Evolutionary conservation across 2,329 filamentous ascomycete species (phyloP).

Genomic region (Chrysoporthe deuterocubensis): DNA sequence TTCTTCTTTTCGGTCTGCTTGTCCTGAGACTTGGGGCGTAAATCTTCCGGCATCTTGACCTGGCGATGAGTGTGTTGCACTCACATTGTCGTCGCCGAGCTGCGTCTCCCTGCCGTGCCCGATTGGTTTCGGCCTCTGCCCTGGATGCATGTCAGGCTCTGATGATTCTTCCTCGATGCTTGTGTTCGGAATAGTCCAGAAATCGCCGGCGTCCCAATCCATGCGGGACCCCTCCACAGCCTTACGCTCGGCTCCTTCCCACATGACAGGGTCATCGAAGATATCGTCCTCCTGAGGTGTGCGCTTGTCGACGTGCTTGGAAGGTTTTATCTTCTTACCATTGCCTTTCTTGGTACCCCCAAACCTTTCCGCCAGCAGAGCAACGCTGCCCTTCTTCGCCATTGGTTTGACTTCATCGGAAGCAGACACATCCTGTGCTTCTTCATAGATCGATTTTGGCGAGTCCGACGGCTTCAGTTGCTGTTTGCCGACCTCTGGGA

Average conservation of each 20-base stretch:
- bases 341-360: slow-evolving; percentile 41
- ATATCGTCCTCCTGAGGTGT: slow-evolving; percentile 46
- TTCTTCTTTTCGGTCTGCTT: slow-evolving; percentile 30
- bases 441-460: slow-evolving; percentile 3
- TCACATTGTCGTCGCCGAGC: slow-evolving; percentile 30
- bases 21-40: slow-evolving; percentile 27
- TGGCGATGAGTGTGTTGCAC: slow-evolving; percentile 29
- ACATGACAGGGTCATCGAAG: slow-evolving; percentile 49
- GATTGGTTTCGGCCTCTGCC: slow-evolving; percentile 21
- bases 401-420: slow-evolving; percentile 19
- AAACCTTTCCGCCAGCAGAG: slow-evolving; percentile 42
- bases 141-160: slow-evolving; percentile 26
- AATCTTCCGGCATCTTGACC: slow-evolving; percentile 27
- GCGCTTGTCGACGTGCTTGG: slow-evolving; percentile 46
- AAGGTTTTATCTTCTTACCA: slow-evolving; percentile 42
- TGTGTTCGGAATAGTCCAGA: slow-evolving; percentile 30
- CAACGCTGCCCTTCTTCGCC: slow-evolving; percentile 36
- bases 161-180: slow-evolving; percentile 14
- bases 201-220: slow-evolving; percentile 34
- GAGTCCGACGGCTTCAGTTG: slow-evolving; percentile 6
- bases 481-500: not conserved
- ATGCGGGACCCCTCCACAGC: slow-evolving; percentile 33
- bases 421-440: slow-evolving; percentile 11
- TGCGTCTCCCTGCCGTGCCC: slow-evolving; percentile 25
- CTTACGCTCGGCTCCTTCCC: slow-evolving; percentile 49